phyloP scores from a whole-genome alignment of 352 stramenopile species.

The Phytopythium helicoides region DNA sequence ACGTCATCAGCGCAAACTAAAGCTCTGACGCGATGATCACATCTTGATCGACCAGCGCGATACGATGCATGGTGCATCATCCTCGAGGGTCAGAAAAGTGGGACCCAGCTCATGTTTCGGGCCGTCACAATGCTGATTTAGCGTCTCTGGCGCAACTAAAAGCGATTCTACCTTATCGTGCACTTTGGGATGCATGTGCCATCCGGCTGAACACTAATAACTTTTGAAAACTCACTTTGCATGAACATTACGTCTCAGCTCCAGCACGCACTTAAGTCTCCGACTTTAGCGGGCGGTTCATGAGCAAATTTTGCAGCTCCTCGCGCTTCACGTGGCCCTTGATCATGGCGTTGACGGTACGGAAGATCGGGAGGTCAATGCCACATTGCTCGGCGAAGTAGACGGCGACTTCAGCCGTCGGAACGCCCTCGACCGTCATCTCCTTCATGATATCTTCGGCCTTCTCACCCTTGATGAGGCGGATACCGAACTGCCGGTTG shows the following conservation, averaged over 20 bases:
- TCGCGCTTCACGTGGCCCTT: constrained; percentile 76
- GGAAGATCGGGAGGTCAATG: constrained; percentile 91
- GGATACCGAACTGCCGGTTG: constrained; percentile 94
- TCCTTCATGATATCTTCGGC: constrained; percentile 93
- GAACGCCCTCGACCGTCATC: constrained; percentile 93
- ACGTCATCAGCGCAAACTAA: no score
- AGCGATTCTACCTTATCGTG: no score
- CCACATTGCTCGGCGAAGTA: constrained; percentile 90
- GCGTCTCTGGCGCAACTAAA: no score
- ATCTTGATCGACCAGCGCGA: no score
- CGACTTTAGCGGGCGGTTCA: constrained; percentile 80
- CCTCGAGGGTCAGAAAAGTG: no score
- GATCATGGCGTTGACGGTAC: constrained; percentile 82
- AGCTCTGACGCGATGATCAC: no score
- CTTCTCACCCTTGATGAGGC: constrained; percentile 90
- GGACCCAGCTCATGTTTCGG: no score
- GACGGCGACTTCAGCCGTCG: constrained; percentile 93
- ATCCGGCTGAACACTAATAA: no score
- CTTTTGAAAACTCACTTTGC: no score
- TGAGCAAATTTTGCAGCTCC: constrained; percentile 69
- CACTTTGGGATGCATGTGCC: no score
- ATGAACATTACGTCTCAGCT: neutral
- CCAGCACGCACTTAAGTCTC: constrained; percentile 36
- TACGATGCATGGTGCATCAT: no score
- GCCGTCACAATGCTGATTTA: no score